phyloP scores from a whole-genome alignment of 257 asterid species.

The Coffea eugenioides region DNA sequence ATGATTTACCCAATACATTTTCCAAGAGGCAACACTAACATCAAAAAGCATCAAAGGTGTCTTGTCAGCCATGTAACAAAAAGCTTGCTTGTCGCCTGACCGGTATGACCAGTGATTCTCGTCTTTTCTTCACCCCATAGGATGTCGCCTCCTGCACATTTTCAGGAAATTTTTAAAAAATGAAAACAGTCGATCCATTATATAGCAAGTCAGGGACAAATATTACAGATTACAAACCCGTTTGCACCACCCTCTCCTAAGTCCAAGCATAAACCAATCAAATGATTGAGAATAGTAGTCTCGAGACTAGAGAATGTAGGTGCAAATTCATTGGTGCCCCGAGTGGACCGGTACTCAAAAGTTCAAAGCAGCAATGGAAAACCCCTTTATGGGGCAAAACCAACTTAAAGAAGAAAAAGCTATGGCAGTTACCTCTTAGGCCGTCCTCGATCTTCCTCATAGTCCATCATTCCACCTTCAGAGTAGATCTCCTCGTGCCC shows the following conservation, averaged over 20 bases:
- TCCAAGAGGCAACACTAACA: conserved; percentile 23
- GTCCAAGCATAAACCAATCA: not conserved
- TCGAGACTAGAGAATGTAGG: not conserved
- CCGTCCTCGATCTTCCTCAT: conserved; percentile 85
- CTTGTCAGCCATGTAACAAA: conserved; percentile 30
- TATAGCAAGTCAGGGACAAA: not conserved
- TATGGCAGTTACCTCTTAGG: conserved; percentile 69
- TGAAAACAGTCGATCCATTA: not conserved
- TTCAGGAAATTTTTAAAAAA: conserved; percentile 1
- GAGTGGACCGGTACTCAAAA: not conserved
- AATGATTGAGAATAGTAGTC: not conserved
- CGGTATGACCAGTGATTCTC: conserved; percentile 32
- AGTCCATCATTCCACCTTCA: conserved; percentile 98
- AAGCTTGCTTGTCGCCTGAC: conserved; percentile 32
- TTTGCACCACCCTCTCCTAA: not conserved
- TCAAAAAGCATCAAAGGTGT: conserved; percentile 22
- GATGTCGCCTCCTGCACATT: conserved; percentile 79
- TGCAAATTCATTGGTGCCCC: not conserved
- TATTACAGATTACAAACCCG: not conserved
- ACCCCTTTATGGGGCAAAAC: not conserved
- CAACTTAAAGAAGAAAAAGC: not conserved
- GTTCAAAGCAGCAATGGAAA: not conserved
- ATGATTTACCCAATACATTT: conserved; percentile 16
- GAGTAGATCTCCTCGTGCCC: conserved; percentile 86
- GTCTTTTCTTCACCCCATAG: conserved; percentile 55